These are phyloP conservation scores for Talaromyces sp. DNA, from an alignment of 2,329 filamentous ascomycete genomes.

Conservation along the genomic window DNA sequence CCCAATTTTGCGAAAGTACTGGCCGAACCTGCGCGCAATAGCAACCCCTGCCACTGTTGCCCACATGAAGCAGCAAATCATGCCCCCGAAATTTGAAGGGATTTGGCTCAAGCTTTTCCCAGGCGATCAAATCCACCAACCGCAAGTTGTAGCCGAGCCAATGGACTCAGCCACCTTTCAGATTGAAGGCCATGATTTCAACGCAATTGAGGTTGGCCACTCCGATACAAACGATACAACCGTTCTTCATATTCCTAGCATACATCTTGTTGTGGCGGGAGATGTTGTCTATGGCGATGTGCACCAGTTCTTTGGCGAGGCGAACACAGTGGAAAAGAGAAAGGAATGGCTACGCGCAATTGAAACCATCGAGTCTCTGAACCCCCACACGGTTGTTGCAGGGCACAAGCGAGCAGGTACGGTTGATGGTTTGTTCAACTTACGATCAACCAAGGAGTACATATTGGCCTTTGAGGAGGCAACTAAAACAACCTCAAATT, in stretches of 20 bases:
- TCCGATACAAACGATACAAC: constrained; percentile 28
- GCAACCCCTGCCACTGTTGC: constrained; percentile 17
- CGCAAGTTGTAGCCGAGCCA: background rate
- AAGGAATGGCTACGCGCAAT: constrained; percentile 30
- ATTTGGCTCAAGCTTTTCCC: constrained; percentile 6
- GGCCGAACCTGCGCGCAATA: constrained; percentile 19
- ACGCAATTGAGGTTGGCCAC: constrained; percentile 22
- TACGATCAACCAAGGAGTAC: constrained; percentile 24
- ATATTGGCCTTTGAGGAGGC: constrained; percentile 18
- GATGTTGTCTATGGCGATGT: constrained; percentile 37
- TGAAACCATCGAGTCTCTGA: constrained; percentile 26
- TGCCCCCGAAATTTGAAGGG: background rate
- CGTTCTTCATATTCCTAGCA: constrained; percentile 30
- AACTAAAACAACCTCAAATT: background rate
- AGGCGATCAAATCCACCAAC: background rate
- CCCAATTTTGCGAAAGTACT: constrained; percentile 23
- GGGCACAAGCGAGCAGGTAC: constrained; percentile 26
- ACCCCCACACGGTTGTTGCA: constrained; percentile 28
- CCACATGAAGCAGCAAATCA: constrained; percentile 18
- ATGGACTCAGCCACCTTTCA: background rate
- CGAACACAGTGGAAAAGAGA: constrained; percentile 26
- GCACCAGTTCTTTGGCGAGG: constrained; percentile 33
- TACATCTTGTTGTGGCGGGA: constrained; percentile 33
- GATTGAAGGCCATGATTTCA: constrained; percentile 15
- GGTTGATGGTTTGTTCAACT: constrained; percentile 23